Percentiles rank a stretch among this genome's conserved stretches.
These are phyloP conservation scores for Saccharomyces kudriavzevii DNA, from an alignment of 805 yeast genomes.

Conservation along the genomic window DNA sequence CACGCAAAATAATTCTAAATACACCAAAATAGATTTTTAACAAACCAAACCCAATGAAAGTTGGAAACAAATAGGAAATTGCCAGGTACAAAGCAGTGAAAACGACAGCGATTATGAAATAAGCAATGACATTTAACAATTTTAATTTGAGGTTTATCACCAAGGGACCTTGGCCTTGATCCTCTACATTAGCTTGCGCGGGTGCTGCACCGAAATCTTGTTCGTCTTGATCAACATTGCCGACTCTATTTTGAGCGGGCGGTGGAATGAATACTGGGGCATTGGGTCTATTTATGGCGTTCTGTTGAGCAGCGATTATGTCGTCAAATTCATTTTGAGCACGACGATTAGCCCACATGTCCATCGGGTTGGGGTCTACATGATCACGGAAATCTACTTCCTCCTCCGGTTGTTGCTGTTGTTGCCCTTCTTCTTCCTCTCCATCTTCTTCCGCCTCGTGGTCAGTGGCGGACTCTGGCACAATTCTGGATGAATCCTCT, in stretches of 20 bases:
- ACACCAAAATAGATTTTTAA: slow-evolving; percentile 13
- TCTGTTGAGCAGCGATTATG: slow-evolving; percentile 9
- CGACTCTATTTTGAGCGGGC: slow-evolving; percentile 2
- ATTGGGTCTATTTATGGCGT: background rate
- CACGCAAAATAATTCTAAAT: slow-evolving; percentile 8
- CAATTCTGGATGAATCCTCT: slow-evolving; percentile 11
- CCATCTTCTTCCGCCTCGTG: slow-evolving; percentile 15
- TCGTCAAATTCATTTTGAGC: slow-evolving; percentile 23
- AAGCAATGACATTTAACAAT: slow-evolving; percentile 16
- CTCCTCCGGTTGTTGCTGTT: slow-evolving; percentile 9
- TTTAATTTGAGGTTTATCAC: slow-evolving; percentile 21
- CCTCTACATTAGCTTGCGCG: slow-evolving; percentile 6
- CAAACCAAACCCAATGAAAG: slow-evolving; percentile 35
- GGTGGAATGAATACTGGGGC: slow-evolving; percentile 1
- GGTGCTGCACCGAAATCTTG: slow-evolving; percentile 12
- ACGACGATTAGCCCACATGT: slow-evolving; percentile 13
- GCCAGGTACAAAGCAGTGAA: slow-evolving; percentile 33
- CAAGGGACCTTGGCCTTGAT: slow-evolving; percentile 21
- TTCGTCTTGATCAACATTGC: slow-evolving; percentile 4
- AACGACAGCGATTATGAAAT: slow-evolving; percentile 24
- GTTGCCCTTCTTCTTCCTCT: slow-evolving; percentile 5
- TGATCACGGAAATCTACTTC: slow-evolving; percentile 12
- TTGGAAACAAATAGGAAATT: slow-evolving; percentile 41
- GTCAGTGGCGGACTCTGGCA: slow-evolving; percentile 2
- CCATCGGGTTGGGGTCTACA: slow-evolving; percentile 11